These are phyloP conservation scores for Gelatoporia subvermispora DNA, from an alignment of 768 basidiomycete genomes.

Conservation along the genomic window DNA sequence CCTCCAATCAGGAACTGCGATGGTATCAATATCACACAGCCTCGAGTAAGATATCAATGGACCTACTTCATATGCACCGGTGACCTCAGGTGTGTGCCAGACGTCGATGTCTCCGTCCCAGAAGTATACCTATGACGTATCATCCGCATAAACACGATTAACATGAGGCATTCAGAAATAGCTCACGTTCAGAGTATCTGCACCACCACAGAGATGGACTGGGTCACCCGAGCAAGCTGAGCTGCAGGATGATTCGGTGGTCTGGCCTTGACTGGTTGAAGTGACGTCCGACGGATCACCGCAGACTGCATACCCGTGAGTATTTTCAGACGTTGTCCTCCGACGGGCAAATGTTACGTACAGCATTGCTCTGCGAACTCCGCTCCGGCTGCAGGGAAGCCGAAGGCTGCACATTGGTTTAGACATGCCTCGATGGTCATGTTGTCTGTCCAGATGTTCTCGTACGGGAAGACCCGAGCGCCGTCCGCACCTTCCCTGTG, in stretches of 20 bases:
- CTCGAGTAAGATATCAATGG: too few relatives aligned
- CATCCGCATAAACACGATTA: not conserved
- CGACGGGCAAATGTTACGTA: constrained; percentile 29
- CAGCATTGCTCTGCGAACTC: constrained; percentile 75
- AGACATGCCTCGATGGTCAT: constrained; percentile 65
- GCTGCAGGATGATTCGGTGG: constrained; percentile 35
- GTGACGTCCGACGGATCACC: constrained; percentile 59
- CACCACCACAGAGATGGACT: constrained; percentile 61
- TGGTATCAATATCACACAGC: not conserved
- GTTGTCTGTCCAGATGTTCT: constrained; percentile 53
- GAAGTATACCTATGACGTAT: constrained; percentile 21
- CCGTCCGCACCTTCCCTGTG: constrained; percentile 42
- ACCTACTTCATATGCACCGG: constrained; percentile 65
- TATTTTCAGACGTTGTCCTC: too few relatives aligned
- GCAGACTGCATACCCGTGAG: constrained; percentile 43
- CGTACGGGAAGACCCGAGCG: constrained; percentile 51
- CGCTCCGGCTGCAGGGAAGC: constrained; percentile 66
- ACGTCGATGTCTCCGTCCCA: constrained; percentile 38
- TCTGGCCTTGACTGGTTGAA: constrained; percentile 26
- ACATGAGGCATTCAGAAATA: constrained; percentile 21
- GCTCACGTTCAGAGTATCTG: constrained; percentile 46
- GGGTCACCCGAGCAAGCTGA: constrained; percentile 68
- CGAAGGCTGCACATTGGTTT: constrained; percentile 63
- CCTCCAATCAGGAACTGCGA: constrained; percentile 46
- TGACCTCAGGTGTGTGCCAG: constrained; percentile 65